Evolutionary conservation across 2,329 filamentous ascomycete genomes (phyloP).

Genomic region (Thermothelomyces thermophilus): DNA sequence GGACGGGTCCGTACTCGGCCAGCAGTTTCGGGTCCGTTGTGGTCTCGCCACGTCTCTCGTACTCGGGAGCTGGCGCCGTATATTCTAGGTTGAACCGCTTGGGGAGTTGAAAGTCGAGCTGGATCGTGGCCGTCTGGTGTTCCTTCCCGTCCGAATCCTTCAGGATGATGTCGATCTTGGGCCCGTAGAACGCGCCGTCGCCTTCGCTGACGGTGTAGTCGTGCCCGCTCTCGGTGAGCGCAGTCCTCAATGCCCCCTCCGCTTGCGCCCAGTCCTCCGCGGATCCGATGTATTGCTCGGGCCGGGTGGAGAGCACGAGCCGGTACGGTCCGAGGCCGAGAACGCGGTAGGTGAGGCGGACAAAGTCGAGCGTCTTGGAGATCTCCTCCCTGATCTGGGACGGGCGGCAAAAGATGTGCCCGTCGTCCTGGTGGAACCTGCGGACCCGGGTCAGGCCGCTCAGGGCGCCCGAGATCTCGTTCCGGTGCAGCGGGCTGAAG

Average conservation of each 20-base stretch:
- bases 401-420: constrained; percentile 82
- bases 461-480: constrained; percentile 75
- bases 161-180: constrained; percentile 83
- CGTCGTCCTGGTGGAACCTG: constrained; percentile 85
- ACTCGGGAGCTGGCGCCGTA: constrained; percentile 58
- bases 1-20: constrained; percentile 51
- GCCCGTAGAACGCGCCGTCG: constrained; percentile 85
- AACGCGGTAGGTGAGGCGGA: constrained; percentile 63
- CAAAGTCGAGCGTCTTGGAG: constrained; percentile 64
- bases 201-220: constrained; percentile 71
- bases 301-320: constrained; percentile 71
- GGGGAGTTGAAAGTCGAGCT: constrained; percentile 84
- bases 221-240: constrained; percentile 56
- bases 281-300: constrained; percentile 72
- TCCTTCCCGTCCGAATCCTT: constrained; percentile 76
- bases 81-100: constrained; percentile 76
- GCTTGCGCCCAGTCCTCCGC: constrained; percentile 61
- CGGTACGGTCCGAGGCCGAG: constrained; percentile 67
- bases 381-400: constrained; percentile 71
- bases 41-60: constrained; percentile 47
- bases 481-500: constrained; percentile 80
- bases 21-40: constrained; percentile 43
- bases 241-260: constrained; percentile 58
- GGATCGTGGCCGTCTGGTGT: constrained; percentile 82
- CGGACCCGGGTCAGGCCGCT: constrained; percentile 78